Percentiles rank a stretch among this genome's conserved stretches.
Conservation (phyloP, 495 filamentous ascomycete genomes). For the Podospora pseudocomata region DNA sequence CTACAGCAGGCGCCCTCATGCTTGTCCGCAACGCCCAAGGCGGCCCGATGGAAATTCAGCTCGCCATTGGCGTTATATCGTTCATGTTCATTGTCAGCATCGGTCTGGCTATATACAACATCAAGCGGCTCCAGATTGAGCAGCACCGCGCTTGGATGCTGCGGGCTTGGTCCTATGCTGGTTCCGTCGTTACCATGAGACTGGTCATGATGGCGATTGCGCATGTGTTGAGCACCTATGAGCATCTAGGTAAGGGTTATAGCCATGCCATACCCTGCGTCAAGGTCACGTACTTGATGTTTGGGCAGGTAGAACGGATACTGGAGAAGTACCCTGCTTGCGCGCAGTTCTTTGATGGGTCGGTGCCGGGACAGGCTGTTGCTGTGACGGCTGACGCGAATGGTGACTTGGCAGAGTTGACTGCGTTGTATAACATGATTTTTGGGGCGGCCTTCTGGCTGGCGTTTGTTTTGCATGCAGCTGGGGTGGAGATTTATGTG, state of each 20-base stretch:
- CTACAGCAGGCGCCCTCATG: constrained; percentile 45
- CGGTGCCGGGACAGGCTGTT: constrained; percentile 19
- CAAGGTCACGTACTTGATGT: constrained; percentile 33
- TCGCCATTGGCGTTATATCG: constrained; percentile 32
- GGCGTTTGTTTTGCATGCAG: constrained; percentile 42
- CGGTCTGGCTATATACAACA: constrained; percentile 46
- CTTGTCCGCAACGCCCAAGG: constrained; percentile 44
- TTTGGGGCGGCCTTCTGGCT: constrained; percentile 50
- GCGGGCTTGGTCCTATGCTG: constrained; percentile 43
- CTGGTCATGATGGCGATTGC: constrained; percentile 39
- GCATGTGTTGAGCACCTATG: constrained; percentile 23
- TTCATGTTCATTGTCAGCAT: constrained; percentile 37
- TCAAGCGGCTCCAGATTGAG: constrained; percentile 53
- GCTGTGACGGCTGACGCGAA: constrained; percentile 31
- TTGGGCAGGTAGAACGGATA: constrained; percentile 6
- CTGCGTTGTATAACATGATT: constrained; percentile 30
- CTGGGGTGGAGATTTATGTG: constrained; percentile 54
- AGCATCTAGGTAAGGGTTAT: constrained; percentile 22
- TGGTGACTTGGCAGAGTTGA: constrained; percentile 26
- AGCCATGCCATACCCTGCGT: constrained; percentile 38
- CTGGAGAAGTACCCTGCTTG: constrained; percentile 40
- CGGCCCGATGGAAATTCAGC: constrained; percentile 41
- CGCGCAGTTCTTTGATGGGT: constrained; percentile 22
- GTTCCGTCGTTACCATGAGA: constrained; percentile 49
- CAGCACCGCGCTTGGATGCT: constrained; percentile 60